Base-by-base conservation (phyloP, 805 yeast species). In the Candida succiphila region DNA sequence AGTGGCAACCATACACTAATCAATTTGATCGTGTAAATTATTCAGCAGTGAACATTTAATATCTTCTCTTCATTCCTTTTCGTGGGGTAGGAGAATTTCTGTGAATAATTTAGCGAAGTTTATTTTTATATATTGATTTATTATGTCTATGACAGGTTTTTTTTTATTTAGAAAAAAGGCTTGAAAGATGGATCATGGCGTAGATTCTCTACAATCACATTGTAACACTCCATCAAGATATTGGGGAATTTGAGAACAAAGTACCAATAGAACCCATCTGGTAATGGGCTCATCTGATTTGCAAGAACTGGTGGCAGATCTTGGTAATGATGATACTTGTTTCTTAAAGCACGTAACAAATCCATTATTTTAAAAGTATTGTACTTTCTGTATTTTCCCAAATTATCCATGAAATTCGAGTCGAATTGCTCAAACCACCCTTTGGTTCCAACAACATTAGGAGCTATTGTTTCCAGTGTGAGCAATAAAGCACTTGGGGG, bases 261-360 rank as follows among this genome's bases (percentile, higher is more conserved):
- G 52, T 83, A 92, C 29, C 62, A 56, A 54, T 85, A 82, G 51
- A 84, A 92, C 0, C 94, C 96, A 32, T 75, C 74, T 0, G 96
- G 96, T 19, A 86, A 58, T 0, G 89, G 80, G 15, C 85, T 79
- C 73, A 92, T 80, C 32, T 72, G 65, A 13, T 50, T 52, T 33
- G 73, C 75, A 37, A 92, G 64, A 12, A 63, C 70, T 8, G 59
- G 66, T 1, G 96, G 95, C 50, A 88, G 60, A 53, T 92, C 98
- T 58, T 86, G 86, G 54, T 71, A 89, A 54, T 92, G 99, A 54
- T 92, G 97, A 49, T 85, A 80, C 55, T 92, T 92, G 60, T 92
- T 92, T 46, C 99, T 68, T 44, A 92, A 56, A 0, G 96, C 96
- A 37, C 99, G 65, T 37, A 92, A 58, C 33, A 92, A 59, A 53